Evolutionary conservation across 257 asterid species (phyloP), one percentile per base, ranked within the genome.

Genomic region (Nemophila menziesii): DNA sequence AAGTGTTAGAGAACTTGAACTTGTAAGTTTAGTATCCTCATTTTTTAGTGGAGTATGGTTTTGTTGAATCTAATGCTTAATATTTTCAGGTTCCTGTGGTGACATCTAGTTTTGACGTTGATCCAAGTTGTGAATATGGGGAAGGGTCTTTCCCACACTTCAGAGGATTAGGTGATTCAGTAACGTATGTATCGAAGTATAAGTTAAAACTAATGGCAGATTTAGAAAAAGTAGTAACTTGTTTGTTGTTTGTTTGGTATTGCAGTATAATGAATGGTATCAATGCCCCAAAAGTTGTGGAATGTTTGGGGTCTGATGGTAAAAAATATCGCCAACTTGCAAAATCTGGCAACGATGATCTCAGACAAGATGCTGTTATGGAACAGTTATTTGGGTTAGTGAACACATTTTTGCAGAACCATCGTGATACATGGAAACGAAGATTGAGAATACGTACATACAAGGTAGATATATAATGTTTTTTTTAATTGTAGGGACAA

Each of bases 301-400:
- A 84, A 69, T 89, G 95, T 79, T 52, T 84, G 18, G 95, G 95
- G 46, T 89, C 98, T 43, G 94, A 89, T 52, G 98, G 98, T 47
- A 70, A 63, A 50, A 72, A 51, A 52, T 89, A 89, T 66, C 73
- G 98, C 17, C 98, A 89, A 69, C 93, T 89, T 44, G 98, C 98
- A 22, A 89, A 89, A 80, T 89, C 95, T 55, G 98, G 95, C 61
- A 89, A 89, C 62, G 98, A 89, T 72, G 98, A 89, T 70, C 74
- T 89, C 62, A 71, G 98, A 68, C 98, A 89, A 70, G 98, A 89
- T 70, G 98, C 98, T 67, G 98, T 89, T 48, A 89, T 89, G 95
- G 98, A 89, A 46, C 98, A 89, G 65, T 89, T 89, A 53, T 89
- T 89, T 47, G 85, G 84, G 48, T 67, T 89, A 69, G 98, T 89